phyloP scores from a whole-genome alignment of 2,329 filamentous ascomycete genomes.

The Stylonectria norvegica region DNA sequence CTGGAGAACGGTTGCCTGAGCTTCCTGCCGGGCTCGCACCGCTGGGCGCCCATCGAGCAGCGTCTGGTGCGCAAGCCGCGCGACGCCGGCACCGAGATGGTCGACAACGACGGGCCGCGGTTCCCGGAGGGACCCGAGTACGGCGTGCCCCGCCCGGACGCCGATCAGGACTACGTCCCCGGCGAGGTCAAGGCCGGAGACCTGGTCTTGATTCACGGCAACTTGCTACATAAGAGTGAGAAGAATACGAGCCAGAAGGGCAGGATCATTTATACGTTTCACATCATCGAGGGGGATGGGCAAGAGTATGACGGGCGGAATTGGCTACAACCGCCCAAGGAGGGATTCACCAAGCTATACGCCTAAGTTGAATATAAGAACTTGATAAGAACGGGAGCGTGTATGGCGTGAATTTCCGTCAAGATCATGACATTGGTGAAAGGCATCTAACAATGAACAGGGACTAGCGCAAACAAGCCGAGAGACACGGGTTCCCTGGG shows the following conservation, averaged over 20 bases:
- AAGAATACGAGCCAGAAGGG: constrained; percentile 83
- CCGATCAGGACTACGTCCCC: constrained; percentile 59
- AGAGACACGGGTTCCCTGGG: constrained; percentile 15
- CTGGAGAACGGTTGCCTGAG: constrained; percentile 82
- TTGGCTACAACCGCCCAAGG: constrained; percentile 83
- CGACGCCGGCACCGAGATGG: constrained; percentile 62
- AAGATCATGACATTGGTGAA: too few relatives aligned
- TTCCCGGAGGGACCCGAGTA: constrained; percentile 58
- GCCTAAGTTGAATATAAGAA: too few relatives aligned
- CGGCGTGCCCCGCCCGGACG: constrained; percentile 40
- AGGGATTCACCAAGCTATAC: constrained; percentile 72
- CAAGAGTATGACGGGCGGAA: constrained; percentile 79
- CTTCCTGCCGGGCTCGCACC: constrained; percentile 81
- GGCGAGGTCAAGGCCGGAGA: constrained; percentile 89
- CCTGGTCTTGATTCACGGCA: constrained; percentile 91
- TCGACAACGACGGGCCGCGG: constrained; percentile 61
- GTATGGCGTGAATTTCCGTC: too few relatives aligned
- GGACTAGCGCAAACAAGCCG: constrained; percentile 8
- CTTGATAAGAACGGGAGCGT: too few relatives aligned
- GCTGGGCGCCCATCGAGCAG: constrained; percentile 64
- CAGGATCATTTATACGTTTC: constrained; percentile 94
- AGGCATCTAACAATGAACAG: too few relatives aligned
- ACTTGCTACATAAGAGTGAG: constrained; percentile 93
- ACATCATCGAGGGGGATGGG: constrained; percentile 81
- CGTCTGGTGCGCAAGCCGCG: constrained; percentile 68